A percentile compares a stretch with the other conserved stretches of the same genome.
These are phyloP conservation scores for Diaporthe aspalathi DNA, from an alignment of 2,329 filamentous ascomycete genomes.

Conservation along the genomic window DNA sequence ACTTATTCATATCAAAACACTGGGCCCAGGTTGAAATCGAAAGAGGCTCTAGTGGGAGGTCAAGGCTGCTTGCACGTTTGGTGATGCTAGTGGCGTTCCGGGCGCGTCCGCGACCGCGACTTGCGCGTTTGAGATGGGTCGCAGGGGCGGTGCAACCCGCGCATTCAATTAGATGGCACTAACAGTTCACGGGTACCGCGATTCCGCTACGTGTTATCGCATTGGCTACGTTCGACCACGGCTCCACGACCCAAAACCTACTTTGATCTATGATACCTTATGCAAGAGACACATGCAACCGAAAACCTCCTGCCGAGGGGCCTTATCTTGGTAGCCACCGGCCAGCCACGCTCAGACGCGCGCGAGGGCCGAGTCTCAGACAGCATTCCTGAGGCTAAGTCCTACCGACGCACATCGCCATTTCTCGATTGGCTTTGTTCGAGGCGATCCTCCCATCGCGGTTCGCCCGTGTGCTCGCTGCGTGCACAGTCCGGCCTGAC, in stretches of 20 bases:
- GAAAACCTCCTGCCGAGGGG: neutral
- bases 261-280: no score
- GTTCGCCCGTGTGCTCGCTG: neutral
- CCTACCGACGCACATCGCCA: slow-evolving; percentile 26
- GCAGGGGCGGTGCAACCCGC: neutral
- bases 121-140: neutral
- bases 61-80: neutral
- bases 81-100: neutral
- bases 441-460: slow-evolving; percentile 5
- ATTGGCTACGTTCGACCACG: neutral
- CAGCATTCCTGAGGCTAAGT: slow-evolving; percentile 9
- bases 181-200: neutral
- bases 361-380: slow-evolving; percentile 9
- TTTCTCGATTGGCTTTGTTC: slow-evolving; percentile 19
- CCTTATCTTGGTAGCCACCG: neutral
- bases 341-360: slow-evolving; percentile 15
- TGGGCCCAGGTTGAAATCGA: neutral
- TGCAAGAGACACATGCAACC: neutral
- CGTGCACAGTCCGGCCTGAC: neutral
- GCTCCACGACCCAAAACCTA: neutral
- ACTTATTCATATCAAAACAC: neutral
- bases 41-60: neutral
- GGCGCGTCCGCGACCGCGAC: slow-evolving; percentile 16
- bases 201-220: neutral
- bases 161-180: neutral